A percentile compares a stretch with the other conserved stretches of the same genome.
These are phyloP conservation scores for Wallacemonas sp. DNA, from an alignment of 208 protist genomes.

Conservation along the genomic window DNA sequence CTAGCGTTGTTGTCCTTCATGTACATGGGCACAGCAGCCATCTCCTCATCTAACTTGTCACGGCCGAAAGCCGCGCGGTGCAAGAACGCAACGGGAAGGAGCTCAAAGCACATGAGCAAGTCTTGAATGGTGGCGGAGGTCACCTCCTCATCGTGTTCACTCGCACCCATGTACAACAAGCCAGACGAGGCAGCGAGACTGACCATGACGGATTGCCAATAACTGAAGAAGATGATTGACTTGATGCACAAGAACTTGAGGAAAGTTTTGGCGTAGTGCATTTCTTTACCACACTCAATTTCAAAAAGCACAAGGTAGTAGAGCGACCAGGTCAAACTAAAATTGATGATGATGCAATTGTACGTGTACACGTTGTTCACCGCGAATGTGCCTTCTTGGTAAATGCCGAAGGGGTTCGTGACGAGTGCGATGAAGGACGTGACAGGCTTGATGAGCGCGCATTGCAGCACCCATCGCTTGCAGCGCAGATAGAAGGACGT, in stretches of 20 bases:
- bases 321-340: slow-evolving; percentile 74
- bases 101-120: slow-evolving; percentile 86
- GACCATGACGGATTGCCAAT: slow-evolving; percentile 82
- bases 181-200: slow-evolving; percentile 42
- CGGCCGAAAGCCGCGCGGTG: slow-evolving; percentile 80
- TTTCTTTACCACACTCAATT: slow-evolving; percentile 72
- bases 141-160: slow-evolving; percentile 39
- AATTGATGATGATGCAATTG: slow-evolving; percentile 80
- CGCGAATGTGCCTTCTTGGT: slow-evolving; percentile 64
- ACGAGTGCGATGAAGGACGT: slow-evolving; percentile 74
- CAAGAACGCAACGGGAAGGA: slow-evolving; percentile 77
- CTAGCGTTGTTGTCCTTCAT: slow-evolving; percentile 71
- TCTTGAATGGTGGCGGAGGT: slow-evolving; percentile 70
- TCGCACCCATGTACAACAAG: slow-evolving; percentile 50
- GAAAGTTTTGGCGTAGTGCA: slow-evolving; percentile 83
- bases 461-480: slow-evolving; percentile 91
- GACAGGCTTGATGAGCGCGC: slow-evolving; percentile 83
- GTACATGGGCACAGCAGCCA: slow-evolving; percentile 77
- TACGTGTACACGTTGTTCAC: slow-evolving; percentile 81
- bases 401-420: slow-evolving; percentile 56
- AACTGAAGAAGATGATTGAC: slow-evolving; percentile 90
- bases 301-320: slow-evolving; percentile 91
- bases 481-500: slow-evolving; percentile 79
- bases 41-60: slow-evolving; percentile 72
- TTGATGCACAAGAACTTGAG: slow-evolving; percentile 90